Base-by-base conservation (phyloP, 1,284 basidiomycete genomes). In the Ustilago lituana region DNA sequence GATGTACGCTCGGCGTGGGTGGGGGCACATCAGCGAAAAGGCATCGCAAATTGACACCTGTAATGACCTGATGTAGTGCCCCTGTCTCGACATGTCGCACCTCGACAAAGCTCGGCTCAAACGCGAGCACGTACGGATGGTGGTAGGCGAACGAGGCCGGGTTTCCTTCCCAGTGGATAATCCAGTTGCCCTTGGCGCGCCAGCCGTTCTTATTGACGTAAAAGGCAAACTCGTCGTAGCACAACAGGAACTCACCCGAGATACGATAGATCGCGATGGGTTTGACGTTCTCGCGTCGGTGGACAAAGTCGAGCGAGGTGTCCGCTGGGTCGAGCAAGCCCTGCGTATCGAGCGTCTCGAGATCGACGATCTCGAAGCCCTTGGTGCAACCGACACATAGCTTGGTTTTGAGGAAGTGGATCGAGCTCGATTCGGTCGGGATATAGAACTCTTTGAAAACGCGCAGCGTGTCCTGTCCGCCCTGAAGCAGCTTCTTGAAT, bases 341-440 rank as follows among this genome's bases (percentile, higher is more conserved):
- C 84, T 98, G 95, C 44, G 94, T 98, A 83, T 98, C 96, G 82
- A 99, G 85, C 54, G 91, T 96, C 82, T 98, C 94, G 46, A 98
- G 87, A 83, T 99, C 96, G 70, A 99, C 94, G 74, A 98, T 98
- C 84, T 98, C 96, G 82, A 99, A 98, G n/a, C 96, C 96, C 80
- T 94, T 92, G 14, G 94, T 93, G 80, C 94, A 96, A 1, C 95
- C 96, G 12, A 99, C 92, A 81, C 96, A 98, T 59, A 99, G 88
- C 84, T 92, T 93, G 52, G 94, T 97, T 86, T 96, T 97, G 76
- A 99, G 87, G 85, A 97, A 98, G 84, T 98, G 94, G 45, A 98
- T 92, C 9, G 94, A 97, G 67, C 89, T 93, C 46, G 93, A 95
- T 83, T 98, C 94, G 15, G 96, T 93, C 0, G 96, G 95, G 59